Conservation (phyloP, 1,284 basidiomycete genomes). For the Pseudozyma tsukubaensis region DNA sequence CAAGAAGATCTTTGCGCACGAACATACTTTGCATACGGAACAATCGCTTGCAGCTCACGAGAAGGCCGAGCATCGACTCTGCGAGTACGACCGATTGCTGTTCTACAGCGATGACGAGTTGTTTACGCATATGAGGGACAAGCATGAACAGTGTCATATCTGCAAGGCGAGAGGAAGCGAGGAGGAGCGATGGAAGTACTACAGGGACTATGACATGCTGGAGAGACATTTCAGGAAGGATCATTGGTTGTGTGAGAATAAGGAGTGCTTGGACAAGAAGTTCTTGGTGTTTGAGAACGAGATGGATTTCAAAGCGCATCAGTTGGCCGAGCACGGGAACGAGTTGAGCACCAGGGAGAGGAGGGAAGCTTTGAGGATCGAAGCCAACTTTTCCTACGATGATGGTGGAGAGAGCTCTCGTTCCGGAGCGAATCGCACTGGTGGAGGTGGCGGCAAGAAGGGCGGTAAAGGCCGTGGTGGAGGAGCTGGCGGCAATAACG, state of each 20-base stretch:
- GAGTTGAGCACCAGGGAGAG: conserved; percentile 82
- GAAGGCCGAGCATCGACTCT: conserved; percentile 81
- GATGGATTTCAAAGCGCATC: conserved; percentile 91
- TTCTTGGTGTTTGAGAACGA: conserved; percentile 91
- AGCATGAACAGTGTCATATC: conserved; percentile 95
- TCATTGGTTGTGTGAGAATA: conserved; percentile 83
- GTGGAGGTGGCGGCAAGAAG: conserved; percentile 10
- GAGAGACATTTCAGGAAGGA: conserved; percentile 69
- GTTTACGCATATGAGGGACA: conserved; percentile 91
- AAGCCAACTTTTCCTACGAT: conserved; percentile 83
- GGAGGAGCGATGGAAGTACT: conserved; percentile 63
- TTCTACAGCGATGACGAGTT: conserved; percentile 92
- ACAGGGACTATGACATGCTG: conserved; percentile 62
- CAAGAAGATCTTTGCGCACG: conserved; percentile 96
- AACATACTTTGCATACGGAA: conserved; percentile 85
- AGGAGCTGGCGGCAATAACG: neutral
- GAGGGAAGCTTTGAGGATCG: conserved; percentile 81
- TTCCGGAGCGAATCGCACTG: conserved; percentile 8
- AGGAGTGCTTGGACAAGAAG: conserved; percentile 83
- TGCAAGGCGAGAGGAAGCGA: conserved; percentile 72
- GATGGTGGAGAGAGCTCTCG: conserved; percentile 70
- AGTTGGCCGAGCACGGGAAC: conserved; percentile 85
- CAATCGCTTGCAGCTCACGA: conserved; percentile 80
- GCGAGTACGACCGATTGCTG: conserved; percentile 88
- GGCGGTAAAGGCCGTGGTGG: conserved; percentile 22